Percentiles rank a stretch among this genome's conserved stretches.
These are phyloP conservation scores for Arthrocladium fulminans DNA, from an alignment of 2,329 filamentous ascomycete genomes.

Conservation along the genomic window DNA sequence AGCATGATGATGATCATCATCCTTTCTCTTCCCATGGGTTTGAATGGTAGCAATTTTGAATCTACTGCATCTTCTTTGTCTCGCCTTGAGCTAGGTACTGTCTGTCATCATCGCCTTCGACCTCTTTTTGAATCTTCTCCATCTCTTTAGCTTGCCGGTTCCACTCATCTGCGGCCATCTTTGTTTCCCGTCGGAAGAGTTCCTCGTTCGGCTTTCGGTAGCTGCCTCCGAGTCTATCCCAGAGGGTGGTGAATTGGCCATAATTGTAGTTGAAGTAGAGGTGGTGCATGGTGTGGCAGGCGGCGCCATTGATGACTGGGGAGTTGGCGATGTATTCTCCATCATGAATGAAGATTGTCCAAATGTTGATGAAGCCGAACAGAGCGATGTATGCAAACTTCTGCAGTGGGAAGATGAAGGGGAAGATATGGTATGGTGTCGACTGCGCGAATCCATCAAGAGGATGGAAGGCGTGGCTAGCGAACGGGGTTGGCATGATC, in stretches of 20 bases:
- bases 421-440: conserved; percentile 85
- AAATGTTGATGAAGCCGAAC: conserved; percentile 90
- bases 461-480: conserved; percentile 90
- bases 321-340: conserved; percentile 89
- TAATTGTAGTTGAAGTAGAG: conserved; percentile 66
- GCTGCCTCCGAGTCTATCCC: conserved; percentile 79
- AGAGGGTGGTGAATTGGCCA: conserved; percentile 85
- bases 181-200: conserved; percentile 73
- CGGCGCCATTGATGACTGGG: conserved; percentile 86
- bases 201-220: conserved; percentile 80
- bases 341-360: conserved; percentile 94
- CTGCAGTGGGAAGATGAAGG: conserved; percentile 84
- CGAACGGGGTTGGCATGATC: conserved; percentile 96
- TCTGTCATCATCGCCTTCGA: conserved; percentile 51
- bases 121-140: conserved; percentile 65
- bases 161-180: conserved; percentile 77
- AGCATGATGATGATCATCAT: too few species aligned
- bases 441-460: conserved; percentile 84
- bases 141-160: conserved; percentile 66
- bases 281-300: conserved; percentile 90
- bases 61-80: conserved; percentile 15
- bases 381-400: conserved; percentile 79
- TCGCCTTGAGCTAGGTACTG: conserved; percentile 26
- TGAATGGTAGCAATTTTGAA: too few species aligned
- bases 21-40: background rate